A percentile compares a stretch with the other conserved stretches of the same genome.
phyloP scores from a whole-genome alignment of 2,329 filamentous ascomycete genomes.

The Trichoderma gracile region DNA sequence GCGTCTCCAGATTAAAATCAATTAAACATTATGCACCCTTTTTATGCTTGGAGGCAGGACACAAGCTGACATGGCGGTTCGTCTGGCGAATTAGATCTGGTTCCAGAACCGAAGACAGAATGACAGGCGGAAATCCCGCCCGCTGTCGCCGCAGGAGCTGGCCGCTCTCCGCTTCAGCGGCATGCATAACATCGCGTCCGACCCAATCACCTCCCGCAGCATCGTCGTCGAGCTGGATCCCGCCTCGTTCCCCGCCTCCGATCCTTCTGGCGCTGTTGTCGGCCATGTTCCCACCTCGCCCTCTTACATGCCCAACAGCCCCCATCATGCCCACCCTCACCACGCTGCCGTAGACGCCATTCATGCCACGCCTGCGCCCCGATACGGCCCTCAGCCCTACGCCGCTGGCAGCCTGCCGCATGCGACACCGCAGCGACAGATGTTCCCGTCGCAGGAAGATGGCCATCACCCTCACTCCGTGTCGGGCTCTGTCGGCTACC shows the following conservation, averaged over 20 bases:
- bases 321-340: conserved; percentile 29
- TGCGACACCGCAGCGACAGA: conserved; percentile 32
- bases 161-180: conserved; percentile 59
- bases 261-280: conserved; percentile 33
- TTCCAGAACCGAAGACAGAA: conserved; percentile 96
- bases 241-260: conserved; percentile 32
- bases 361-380: conserved; percentile 31
- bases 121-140: conserved; percentile 83
- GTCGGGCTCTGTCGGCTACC: conserved; percentile 50
- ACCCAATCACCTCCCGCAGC: conserved; percentile 40
- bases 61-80: conserved; percentile 20
- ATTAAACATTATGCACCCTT: conserved; percentile 23
- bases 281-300: conserved; percentile 34
- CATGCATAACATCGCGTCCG: conserved; percentile 54
- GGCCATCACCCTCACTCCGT: conserved; percentile 43
- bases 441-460: conserved; percentile 33
- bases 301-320: conserved; percentile 32
- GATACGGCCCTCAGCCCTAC: conserved; percentile 19
- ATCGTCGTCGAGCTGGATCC: conserved; percentile 35
- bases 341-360: conserved; percentile 33
- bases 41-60: conserved; percentile 6
- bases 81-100: conserved; percentile 71
- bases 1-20: conserved; percentile 11
- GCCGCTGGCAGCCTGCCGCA: conserved; percentile 22
- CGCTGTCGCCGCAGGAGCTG: conserved; percentile 76